Evolutionary conservation across 169 alveolate genomes (phyloP).

Genomic region (Eimeria acervulina): DNA sequence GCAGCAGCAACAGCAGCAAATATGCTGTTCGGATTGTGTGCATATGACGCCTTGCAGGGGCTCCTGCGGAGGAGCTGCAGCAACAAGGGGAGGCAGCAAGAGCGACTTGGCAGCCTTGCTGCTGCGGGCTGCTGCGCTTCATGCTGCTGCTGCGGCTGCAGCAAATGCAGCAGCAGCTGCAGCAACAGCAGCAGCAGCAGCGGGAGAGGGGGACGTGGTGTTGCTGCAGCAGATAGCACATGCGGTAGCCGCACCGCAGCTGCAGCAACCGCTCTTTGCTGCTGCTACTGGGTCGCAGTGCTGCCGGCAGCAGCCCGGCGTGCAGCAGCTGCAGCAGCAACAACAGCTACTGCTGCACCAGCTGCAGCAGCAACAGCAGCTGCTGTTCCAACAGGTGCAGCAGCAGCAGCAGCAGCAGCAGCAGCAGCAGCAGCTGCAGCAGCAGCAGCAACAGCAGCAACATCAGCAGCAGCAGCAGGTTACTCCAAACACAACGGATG

Average conservation of each 20-base stretch:
- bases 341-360: no score
- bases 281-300: not conserved
- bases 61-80: no score
- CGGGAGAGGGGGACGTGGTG: no score
- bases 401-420: constrained; percentile 42
- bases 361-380: constrained; percentile 26
- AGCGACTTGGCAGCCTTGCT: no score
- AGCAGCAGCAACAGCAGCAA: constrained; percentile 37
- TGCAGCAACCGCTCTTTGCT: not conserved
- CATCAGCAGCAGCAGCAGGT: constrained; percentile 32
- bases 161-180: no score
- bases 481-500: constrained; percentile 6
- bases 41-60: no score
- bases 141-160: no score
- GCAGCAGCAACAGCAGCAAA: no score
- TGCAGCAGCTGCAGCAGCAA: constrained; percentile 31
- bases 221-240: not conserved
- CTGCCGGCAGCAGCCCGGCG: not conserved
- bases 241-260: not conserved
- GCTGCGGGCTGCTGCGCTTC: no score
- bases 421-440: constrained; percentile 33
- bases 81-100: no score
- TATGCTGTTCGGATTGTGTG: no score
- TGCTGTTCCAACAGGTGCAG: constrained; percentile 14
- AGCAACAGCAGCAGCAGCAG: no score